phyloP scores from a whole-genome alignment of 768 basidiomycete species.

The Lentinula detonsa region DNA sequence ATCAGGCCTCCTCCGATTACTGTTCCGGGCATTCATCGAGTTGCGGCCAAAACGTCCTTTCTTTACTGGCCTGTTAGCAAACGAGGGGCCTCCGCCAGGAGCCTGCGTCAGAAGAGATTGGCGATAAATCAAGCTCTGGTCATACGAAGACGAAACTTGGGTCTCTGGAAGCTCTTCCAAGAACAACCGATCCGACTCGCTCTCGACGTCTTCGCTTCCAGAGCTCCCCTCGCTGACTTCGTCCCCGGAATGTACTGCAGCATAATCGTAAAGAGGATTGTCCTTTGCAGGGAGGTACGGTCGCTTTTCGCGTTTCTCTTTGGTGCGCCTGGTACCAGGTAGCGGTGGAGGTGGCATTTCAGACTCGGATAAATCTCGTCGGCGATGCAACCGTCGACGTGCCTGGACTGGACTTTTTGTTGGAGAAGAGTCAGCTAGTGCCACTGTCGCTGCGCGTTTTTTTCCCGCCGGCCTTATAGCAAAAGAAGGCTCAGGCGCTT shows the following conservation, averaged over 20 bases:
- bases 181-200: slow-evolving; percentile 65
- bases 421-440: background rate
- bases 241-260: slow-evolving; percentile 77
- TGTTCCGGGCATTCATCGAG: slow-evolving; percentile 17
- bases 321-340: slow-evolving; percentile 7
- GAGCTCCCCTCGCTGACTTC: slow-evolving; percentile 65
- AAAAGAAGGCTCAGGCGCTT: slow-evolving; percentile 35
- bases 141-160: slow-evolving; percentile 65
- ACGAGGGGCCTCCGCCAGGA: slow-evolving; percentile 43
- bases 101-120: slow-evolving; percentile 71
- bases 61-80: slow-evolving; percentile 46
- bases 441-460: slow-evolving; percentile 12
- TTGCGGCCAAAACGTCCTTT: slow-evolving; percentile 33
- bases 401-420: background rate
- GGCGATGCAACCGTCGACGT: slow-evolving; percentile 5
- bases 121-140: slow-evolving; percentile 66
- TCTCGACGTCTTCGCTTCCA: slow-evolving; percentile 47
- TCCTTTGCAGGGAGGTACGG: slow-evolving; percentile 18
- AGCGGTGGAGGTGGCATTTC: slow-evolving; percentile 8
- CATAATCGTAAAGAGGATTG: slow-evolving; percentile 53
- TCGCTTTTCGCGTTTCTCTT: slow-evolving; percentile 9
- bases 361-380: slow-evolving; percentile 18
- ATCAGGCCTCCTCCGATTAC: slow-evolving; percentile 16
- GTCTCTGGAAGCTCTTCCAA: slow-evolving; percentile 58
- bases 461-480: slow-evolving; percentile 36